Evolutionary conservation across 805 yeast species (phyloP).

Genomic region (Yamadazyma sp.): DNA sequence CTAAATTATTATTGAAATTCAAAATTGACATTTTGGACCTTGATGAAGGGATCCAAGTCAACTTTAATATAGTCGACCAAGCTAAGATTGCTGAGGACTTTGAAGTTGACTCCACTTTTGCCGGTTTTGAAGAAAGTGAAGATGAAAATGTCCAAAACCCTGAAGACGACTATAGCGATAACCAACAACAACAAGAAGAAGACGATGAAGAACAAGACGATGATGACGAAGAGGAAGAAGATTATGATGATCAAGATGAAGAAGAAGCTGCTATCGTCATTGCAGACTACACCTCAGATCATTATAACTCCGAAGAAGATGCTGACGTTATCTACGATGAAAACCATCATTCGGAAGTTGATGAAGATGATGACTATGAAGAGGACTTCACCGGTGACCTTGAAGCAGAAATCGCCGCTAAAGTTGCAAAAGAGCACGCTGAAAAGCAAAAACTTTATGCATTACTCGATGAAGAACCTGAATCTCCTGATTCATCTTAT

Average conservation of each 20-base stretch:
- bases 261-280: not conserved
- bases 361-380: not conserved
- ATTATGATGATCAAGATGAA: not conserved
- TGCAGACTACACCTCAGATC: not conserved
- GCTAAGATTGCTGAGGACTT: too few species aligned
- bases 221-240: not conserved
- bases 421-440: not conserved
- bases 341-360: not conserved
- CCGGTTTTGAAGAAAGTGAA: too few species aligned
- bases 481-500: not conserved
- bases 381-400: not conserved
- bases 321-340: not conserved
- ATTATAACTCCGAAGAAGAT: not conserved
- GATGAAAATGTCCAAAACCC: too few species aligned
- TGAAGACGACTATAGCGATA: not conserved
- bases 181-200: not conserved
- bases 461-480: too few species aligned
- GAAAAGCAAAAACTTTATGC: not conserved
- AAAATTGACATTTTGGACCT: not conserved
- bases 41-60: too few species aligned
- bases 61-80: too few species aligned
- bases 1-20: conserved; percentile 15
- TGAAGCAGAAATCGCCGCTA: not conserved
- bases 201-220: not conserved
- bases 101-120: too few species aligned